These are phyloP conservation scores for Penicillium lividum DNA, from an alignment of 495 filamentous ascomycete genomes.

Conservation along the genomic window DNA sequence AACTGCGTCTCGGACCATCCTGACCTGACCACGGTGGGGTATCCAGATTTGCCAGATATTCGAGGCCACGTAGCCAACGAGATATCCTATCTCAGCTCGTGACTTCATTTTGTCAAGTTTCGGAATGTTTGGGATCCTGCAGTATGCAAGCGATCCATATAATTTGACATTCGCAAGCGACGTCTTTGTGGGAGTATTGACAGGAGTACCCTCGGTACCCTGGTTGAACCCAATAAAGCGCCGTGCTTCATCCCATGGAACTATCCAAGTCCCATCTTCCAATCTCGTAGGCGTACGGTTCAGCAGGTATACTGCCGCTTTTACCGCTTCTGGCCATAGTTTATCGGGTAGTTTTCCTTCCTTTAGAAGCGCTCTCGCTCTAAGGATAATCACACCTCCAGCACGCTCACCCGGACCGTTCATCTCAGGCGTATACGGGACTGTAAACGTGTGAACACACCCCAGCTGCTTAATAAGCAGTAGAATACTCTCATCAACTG, in stretches of 20 bases:
- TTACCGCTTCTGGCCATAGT: no score
- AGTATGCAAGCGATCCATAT: constrained; percentile 9
- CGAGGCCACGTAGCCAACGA: constrained; percentile 10
- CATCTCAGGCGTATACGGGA: constrained; percentile 1
- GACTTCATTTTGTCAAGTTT: constrained; percentile 11
- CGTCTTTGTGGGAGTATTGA: background rate
- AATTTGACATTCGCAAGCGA: constrained; percentile 8
- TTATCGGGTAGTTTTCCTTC: constrained; percentile 12
- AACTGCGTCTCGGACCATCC: no score
- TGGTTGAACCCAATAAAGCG: no score
- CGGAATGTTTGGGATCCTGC: background rate
- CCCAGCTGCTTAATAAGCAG: background rate
- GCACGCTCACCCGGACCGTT: constrained; percentile 11
- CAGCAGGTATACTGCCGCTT: constrained; percentile 8
- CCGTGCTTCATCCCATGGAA: constrained; percentile 7
- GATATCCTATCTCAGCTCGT: constrained; percentile 7
- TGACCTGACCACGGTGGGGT: background rate
- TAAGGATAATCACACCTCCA: no score
- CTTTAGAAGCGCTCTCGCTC: background rate
- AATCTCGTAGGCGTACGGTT: constrained; percentile 12
- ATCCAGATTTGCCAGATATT: constrained; percentile 17
- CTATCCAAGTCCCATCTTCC: background rate
- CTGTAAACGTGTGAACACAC: background rate
- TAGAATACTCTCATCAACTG: no score
- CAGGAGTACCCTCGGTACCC: no score